Evolutionary conservation across 345 rosid species (phyloP), one percentile per base, ranked within the genome.

Genomic region (Turritis glabra): DNA sequence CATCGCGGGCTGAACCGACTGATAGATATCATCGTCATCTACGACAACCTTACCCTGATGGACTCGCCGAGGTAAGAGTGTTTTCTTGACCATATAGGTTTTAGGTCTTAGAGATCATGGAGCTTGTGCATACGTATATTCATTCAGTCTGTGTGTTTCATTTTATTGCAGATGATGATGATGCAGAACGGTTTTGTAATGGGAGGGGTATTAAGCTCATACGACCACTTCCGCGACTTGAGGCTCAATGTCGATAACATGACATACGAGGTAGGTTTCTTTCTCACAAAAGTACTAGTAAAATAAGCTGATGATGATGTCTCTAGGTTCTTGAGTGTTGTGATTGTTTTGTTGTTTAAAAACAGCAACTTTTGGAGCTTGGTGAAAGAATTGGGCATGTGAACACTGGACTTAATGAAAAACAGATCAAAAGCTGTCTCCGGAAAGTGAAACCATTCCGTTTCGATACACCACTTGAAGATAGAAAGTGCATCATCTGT

Each of bases 311-410:
- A 43, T 43, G 35, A 8, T 38, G 8, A 18, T 59, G 50, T 22
- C 47, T 69, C 3, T 58, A 29, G 17, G 29, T 43, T 37, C 7
- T 43, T 35, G 18, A 48, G 25, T 35, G 10, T 18, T 51, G 27
- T 67, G 60, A 54, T 23, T 58, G 64, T 66, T 17, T 17, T 40
- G 44, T 55, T 64, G 69, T 56, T 60, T 38, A 12, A 59, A 71
- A 60, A 78, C 85, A 92, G 97, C 88, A 92, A 82, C 82, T 92
- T 67, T 82, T 92, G 13, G 99, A 95, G 81, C 93, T 95, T 60
- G 95, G 93, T 18, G 99, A 95, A 57, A 86, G 81, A 81, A 95
- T 95, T 53, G 99, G 99, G 46, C 72, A 87, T 46, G 99, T 92
- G 25, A 84, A 69, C 57, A 92, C 98, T 27, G 99, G 99, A 38